Percentiles rank a stretch among this genome's conserved stretches.
Evolutionary conservation across 2,329 filamentous ascomycete genomes (phyloP).

Genomic region (Ascochyta koolunga): DNA sequence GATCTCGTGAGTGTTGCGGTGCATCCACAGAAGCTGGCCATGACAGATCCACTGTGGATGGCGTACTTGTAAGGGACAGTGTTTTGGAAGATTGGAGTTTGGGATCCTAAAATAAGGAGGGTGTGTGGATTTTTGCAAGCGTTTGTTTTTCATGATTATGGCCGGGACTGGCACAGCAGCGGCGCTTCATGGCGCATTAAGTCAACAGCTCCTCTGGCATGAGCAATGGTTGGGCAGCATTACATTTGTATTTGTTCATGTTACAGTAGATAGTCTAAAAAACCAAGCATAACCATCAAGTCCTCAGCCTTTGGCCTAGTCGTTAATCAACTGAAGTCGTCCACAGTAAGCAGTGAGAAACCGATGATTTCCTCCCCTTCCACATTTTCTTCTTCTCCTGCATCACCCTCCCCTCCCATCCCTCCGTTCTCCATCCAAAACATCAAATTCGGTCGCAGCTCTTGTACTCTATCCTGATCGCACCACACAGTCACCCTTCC

Average conservation of each 20-base stretch:
- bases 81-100: neutral
- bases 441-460: neutral
- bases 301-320: too few relatives aligned
- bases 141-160: too few relatives aligned
- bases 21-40: constrained; percentile 85
- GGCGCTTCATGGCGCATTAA: too few relatives aligned
- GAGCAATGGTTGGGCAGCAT: too few relatives aligned
- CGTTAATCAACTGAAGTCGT: too few relatives aligned
- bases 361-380: too few relatives aligned
- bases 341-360: too few relatives aligned
- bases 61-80: constrained; percentile 72
- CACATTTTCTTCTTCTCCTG: too few relatives aligned
- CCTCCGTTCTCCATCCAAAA: neutral
- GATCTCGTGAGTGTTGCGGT: constrained; percentile 92
- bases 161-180: too few relatives aligned
- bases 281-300: neutral
- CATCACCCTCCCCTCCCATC: neutral
- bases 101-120: neutral
- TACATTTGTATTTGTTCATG: neutral
- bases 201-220: too few relatives aligned
- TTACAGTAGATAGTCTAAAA: constrained; percentile 1
- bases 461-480: neutral
- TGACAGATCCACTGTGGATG: constrained; percentile 97
- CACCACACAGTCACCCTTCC: neutral
- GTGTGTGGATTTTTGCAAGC: too few relatives aligned